Evolutionary conservation across 768 basidiomycete genomes (phyloP).

Genomic region (Dentipellis sp.): DNA sequence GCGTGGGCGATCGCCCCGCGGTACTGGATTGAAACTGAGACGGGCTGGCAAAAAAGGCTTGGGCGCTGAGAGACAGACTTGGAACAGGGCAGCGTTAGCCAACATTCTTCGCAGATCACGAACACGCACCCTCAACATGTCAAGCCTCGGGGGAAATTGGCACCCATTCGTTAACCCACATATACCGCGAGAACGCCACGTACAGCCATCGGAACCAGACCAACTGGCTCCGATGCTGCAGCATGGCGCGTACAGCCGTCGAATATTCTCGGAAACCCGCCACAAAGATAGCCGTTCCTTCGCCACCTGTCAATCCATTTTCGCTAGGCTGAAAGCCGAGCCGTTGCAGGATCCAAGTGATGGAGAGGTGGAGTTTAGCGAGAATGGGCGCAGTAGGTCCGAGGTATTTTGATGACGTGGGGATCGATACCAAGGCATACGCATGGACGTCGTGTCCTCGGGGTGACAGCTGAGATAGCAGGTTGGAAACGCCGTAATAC

Average conservation of each 20-base stretch:
- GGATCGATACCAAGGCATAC: conserved; percentile 53
- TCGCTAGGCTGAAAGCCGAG: conserved; percentile 16
- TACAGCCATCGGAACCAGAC: conserved; percentile 90
- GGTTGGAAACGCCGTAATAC: conserved; percentile 40
- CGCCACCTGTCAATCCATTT: no score
- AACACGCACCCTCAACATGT: neutral
- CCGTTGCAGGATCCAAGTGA: conserved; percentile 4
- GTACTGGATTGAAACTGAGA: no score
- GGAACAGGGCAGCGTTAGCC: no score
- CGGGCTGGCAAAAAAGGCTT: no score
- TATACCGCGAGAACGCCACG: conserved; percentile 70
- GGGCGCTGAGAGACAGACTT: no score
- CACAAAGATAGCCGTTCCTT: conserved; percentile 32
- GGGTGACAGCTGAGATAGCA: conserved; percentile 21
- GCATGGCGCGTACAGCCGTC: conserved; percentile 59
- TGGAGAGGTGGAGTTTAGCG: conserved; percentile 35
- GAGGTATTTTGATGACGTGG: conserved; percentile 51
- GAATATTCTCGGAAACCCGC: conserved; percentile 48
- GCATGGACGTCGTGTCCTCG: conserved; percentile 21
- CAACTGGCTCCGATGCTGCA: conserved; percentile 63
- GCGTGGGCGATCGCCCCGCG: no score
- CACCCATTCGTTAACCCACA: conserved; percentile 89
- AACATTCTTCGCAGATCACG: neutral
- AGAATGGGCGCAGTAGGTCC: conserved; percentile 42
- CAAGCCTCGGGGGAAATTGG: conserved; percentile 26